phyloP scores from a whole-genome alignment of 257 asterid genomes.

The Linaria vulgaris region DNA sequence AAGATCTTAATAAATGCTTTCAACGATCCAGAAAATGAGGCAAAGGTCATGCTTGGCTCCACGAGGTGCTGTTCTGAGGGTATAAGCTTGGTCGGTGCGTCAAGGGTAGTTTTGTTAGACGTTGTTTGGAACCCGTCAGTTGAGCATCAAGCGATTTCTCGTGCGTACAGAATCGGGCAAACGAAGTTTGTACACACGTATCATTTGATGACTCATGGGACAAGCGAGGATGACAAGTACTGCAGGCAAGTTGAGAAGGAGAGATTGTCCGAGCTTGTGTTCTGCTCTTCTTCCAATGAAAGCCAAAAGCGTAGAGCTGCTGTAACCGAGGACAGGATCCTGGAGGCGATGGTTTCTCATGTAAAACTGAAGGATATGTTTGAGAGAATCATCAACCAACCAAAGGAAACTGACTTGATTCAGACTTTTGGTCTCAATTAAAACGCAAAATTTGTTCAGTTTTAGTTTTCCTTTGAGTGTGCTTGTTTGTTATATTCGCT shows the following conservation, averaged over 20 bases:
- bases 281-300: conserved; percentile 34
- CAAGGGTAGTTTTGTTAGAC: conserved; percentile 49
- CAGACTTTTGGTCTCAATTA: conserved; percentile 39
- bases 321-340: conserved; percentile 35
- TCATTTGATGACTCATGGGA: conserved; percentile 49
- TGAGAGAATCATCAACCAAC: conserved; percentile 50
- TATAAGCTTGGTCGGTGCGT: conserved; percentile 51
- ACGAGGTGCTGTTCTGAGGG: conserved; percentile 54
- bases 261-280: conserved; percentile 47
- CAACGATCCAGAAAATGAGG: conserved; percentile 32
- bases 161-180: conserved; percentile 55
- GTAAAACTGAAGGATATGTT: conserved; percentile 32
- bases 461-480: background rate
- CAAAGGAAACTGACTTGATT: conserved; percentile 40
- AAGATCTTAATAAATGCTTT: conserved; percentile 31
- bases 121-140: conserved; percentile 61
- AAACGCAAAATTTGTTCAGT: no score
- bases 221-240: conserved; percentile 45
- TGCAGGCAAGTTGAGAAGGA: conserved; percentile 51
- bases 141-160: conserved; percentile 45
- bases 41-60: conserved; percentile 49
- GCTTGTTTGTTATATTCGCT: no score
- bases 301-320: conserved; percentile 3
- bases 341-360: conserved; percentile 36
- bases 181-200: conserved; percentile 43